A percentile compares a stretch with the other conserved stretches of the same genome.
Evolutionary conservation across 352 stramenopile species (phyloP).

Genomic region (Phytophthora quininea): DNA sequence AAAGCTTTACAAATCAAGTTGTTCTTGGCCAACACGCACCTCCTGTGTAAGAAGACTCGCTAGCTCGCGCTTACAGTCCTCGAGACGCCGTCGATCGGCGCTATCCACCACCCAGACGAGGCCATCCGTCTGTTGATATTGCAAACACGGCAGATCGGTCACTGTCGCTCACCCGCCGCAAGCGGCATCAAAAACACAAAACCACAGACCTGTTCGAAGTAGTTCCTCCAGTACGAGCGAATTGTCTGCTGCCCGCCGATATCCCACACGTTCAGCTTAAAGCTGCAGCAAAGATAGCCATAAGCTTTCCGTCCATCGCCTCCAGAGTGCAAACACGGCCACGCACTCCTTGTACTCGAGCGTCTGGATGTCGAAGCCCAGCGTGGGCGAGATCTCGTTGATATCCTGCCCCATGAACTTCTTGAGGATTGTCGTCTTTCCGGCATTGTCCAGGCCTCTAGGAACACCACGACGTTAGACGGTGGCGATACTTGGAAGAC

Average conservation of each 20-base stretch:
- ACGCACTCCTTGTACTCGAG: constrained; percentile 94
- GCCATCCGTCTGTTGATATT: constrained; percentile 92
- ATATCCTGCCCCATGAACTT: constrained; percentile 98
- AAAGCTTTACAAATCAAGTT: too few species aligned
- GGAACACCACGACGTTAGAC: constrained; percentile 3
- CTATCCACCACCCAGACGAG: constrained; percentile 99
- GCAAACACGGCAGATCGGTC: background rate
- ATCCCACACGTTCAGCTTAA: constrained; percentile 99
- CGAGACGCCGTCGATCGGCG: constrained; percentile 92
- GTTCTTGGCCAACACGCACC: constrained; percentile 33
- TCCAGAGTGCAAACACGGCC: background rate
- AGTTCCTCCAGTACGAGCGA: constrained; percentile 99
- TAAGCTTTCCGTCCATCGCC: background rate
- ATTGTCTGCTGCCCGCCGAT: constrained; percentile 99
- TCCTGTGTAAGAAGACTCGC: constrained; percentile 88
- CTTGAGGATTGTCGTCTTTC: constrained; percentile 99
- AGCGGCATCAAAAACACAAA: too few species aligned
- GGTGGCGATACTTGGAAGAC: background rate
- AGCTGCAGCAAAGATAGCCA: constrained; percentile 57
- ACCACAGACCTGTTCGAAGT: constrained; percentile 93
- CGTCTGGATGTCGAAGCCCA: constrained; percentile 99
- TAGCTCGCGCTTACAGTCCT: constrained; percentile 94
- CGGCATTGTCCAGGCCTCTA: constrained; percentile 98
- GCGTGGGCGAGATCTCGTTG: constrained; percentile 96
- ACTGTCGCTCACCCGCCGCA: background rate